Base-by-base conservation (phyloP, 2,329 filamentous ascomycete genomes). In the Rhynchosporium secalis region DNA sequence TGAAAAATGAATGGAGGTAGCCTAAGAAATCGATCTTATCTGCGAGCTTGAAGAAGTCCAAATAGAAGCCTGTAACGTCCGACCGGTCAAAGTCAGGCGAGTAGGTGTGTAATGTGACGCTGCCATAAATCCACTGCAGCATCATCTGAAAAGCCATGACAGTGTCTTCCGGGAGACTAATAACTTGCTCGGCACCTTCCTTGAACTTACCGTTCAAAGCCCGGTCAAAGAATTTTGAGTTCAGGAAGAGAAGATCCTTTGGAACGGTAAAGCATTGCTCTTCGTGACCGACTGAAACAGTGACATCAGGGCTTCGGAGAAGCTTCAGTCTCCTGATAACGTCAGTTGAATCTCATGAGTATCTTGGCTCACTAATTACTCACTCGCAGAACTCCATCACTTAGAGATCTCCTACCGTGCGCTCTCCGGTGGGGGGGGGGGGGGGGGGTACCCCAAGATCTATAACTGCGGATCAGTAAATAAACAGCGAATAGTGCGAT, bases 161-260 rank as follows among this genome's bases (percentile, higher is more conserved):
- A 15, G 36, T 55, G 29, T 52, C 51, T 36, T 40, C 46, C 2
- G 40, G 20, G 40, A 62, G 48, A 36, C 12, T 20, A n/a, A 58
- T 31, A 6, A 15, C 38, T 33, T 59, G 58, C 33, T 56, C 52
- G 4, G 8, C 45, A 3, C 29, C 60, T 38, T 69, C 67, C n/a
- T 62, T 38, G 43, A 65, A 66, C 7, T 38, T 49, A 10, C 64
- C 63, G 26, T 65, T 66, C 48, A 69, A 67, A 2, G 61, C 62
- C 26, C 31, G 28, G 3, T 69, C 60, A 45, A 66, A 66, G 41
- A 51, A 66, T 1, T n/a, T 51, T 3, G 67, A 69, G 28, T 52
- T 33, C 15, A 48, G 10, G 46, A 63, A 69, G 15, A 69, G 46
- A 4, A 67, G 52, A 4, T 41, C 20, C 28, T 67, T 67, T 1